Percentiles rank a stretch among this genome's conserved stretches.
These are phyloP conservation scores for Colletotrichum sp. DNA, from an alignment of 2,329 filamentous ascomycete species.

Conservation along the genomic window DNA sequence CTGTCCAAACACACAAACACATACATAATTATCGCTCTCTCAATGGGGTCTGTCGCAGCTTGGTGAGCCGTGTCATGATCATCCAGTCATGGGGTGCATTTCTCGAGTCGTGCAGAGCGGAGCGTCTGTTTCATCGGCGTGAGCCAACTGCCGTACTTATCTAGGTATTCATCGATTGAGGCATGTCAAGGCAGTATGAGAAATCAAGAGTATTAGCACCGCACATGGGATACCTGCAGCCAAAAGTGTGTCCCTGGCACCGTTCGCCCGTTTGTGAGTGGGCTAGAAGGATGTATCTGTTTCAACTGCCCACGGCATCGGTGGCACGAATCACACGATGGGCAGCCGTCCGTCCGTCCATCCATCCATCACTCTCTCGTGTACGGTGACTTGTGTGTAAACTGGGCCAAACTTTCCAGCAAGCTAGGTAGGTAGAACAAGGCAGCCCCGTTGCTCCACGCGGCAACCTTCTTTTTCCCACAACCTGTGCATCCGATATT, in stretches of 20 bases:
- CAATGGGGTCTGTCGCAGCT: not conserved
- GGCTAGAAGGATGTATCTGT: not conserved
- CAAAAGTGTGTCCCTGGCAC: too few relatives aligned
- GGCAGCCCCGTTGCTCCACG: not conserved
- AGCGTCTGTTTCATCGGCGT: slow-evolving; percentile 1
- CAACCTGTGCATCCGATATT: not conserved
- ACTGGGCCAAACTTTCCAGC: not conserved
- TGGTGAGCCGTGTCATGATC: not conserved
- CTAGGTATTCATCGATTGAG: not conserved
- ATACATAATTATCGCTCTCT: not conserved
- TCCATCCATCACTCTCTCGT: not conserved
- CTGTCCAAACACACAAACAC: not conserved
- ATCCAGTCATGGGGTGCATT: not conserved
- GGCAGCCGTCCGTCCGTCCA: not conserved
- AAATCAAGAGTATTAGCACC: not conserved
- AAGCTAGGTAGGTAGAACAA: not conserved
- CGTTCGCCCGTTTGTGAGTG: not conserved
- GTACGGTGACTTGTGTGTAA: not conserved
- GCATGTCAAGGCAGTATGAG: not conserved
- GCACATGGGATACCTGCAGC: too few relatives aligned
- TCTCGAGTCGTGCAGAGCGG: not conserved
- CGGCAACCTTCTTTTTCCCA: not conserved
- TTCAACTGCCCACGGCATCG: not conserved
- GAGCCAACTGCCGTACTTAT: not conserved
- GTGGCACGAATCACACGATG: not conserved